Base-by-base conservation (phyloP, 2,329 filamentous ascomycete genomes). In the Cordyceps militaris region DNA sequence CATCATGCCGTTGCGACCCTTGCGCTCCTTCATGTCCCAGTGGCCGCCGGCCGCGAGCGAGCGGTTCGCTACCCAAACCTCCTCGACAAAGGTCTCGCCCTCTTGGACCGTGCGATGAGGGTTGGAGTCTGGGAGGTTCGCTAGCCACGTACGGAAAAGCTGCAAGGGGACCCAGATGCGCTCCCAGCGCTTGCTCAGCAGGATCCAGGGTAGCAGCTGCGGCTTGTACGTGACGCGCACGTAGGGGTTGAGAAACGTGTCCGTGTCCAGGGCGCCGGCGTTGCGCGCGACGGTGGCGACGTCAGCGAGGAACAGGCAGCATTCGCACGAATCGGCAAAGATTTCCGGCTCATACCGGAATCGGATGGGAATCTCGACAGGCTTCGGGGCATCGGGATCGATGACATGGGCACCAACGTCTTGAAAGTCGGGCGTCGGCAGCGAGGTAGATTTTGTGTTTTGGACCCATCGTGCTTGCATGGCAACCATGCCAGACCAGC, bases 401-500 rank as follows among this genome's bases (percentile, higher is more conserved):
- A 75, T 66, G 53, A 72, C 66, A 47, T 74, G 69, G 28, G 60
- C 63, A 16, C 65, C 67, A 11, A 71, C 64, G 24, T 66, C 64
- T 51, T 69, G 69, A 60, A 73, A 74, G 43, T 68, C 62, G 1
- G 69, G 67, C 6, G 59, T 57, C 9, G 72, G 71, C 30, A 74
- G 63, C 13, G 63, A 61, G 16, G 56, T 53, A 10, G 54, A 56
- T 43, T 68, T 63, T 44, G 66, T 44, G 61, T 75, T 71, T 64
- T 84, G 81, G 48, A 87, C 81, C 69, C 80, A 84, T 48, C 73
- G 71, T 1, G 81, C 84, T 65, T 86, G 79, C 70, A 85, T 85
- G 2, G 82, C 82, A 2, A 83, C 85, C 81, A 91, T 90, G 23
- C 88, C 88, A 54, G 87, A 86, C 88, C 88, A 91, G 71, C 88